These are phyloP conservation scores for Eutrema yunnanense DNA, from an alignment of 345 rosid species.

Conservation along the genomic window DNA sequence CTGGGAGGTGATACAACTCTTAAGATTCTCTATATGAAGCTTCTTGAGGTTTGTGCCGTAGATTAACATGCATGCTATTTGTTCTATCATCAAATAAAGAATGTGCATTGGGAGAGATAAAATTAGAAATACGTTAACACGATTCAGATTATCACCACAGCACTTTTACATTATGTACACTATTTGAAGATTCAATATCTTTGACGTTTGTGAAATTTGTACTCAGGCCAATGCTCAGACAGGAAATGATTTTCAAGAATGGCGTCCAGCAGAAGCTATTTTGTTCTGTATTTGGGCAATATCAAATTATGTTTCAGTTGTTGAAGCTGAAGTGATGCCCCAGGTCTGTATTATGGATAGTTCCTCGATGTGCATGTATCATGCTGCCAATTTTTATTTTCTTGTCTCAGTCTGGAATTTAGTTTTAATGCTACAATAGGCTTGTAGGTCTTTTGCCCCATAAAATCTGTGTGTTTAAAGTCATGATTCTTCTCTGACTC, in stretches of 20 bases:
- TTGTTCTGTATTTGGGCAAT: slow-evolving; percentile 89
- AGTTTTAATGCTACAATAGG: background rate
- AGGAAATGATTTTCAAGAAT: slow-evolving; percentile 59
- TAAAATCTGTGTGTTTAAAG: background rate
- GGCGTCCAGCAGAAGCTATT: slow-evolving; percentile 98
- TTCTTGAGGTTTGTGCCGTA: slow-evolving; percentile 62
- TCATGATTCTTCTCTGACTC: background rate
- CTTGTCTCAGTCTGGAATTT: background rate
- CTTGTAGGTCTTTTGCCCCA: background rate
- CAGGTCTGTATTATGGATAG: slow-evolving; percentile 44
- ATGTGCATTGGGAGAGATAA: background rate
- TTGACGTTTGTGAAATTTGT: slow-evolving; percentile 13
- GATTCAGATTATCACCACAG: background rate
- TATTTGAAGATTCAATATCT: slow-evolving; percentile 1
- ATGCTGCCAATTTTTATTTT: background rate
- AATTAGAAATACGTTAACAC: background rate
- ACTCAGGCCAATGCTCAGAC: slow-evolving; percentile 65
- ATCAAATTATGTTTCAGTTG: slow-evolving; percentile 73
- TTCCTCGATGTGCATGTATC: slow-evolving; percentile 1
- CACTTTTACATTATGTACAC: background rate
- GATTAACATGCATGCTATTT: background rate
- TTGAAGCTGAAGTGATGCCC: slow-evolving; percentile 90
- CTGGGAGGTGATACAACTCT: slow-evolving; percentile 86
- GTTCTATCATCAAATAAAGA: background rate
- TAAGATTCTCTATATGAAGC: slow-evolving; percentile 80